Evolutionary conservation across 108 stramenopile genomes (phyloP), one percentile per base, ranked within the genome.

Genomic region (Epithemia pelagica): DNA sequence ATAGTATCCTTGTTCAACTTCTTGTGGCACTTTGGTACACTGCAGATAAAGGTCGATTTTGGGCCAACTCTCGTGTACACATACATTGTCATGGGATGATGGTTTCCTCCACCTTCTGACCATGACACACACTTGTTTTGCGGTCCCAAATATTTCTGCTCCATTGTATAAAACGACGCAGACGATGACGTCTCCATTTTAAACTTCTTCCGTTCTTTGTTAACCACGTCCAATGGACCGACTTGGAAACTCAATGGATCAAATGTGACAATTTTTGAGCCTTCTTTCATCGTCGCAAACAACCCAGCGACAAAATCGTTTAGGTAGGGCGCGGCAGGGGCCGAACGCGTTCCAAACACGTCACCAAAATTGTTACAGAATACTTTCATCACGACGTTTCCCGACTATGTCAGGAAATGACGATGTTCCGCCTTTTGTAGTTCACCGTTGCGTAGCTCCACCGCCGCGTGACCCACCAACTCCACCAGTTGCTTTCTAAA

Each of bases 361-460:
- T 75, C 82, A 67, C 74, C 71, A 58, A 74, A 76, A 64, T 83
- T 83, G 62, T 83, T 79, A 0, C 77, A 76, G 46, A 75, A 67
- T 3, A 73, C 76, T 30, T 66, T 54, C 24, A 68, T 75, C 15
- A 73, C 72, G 20, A 62, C 74, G n/a, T n/a, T n/a, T 15, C 20
- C 52, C 30, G 26, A 2, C 21, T 61, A 62, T 30, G 74, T 78
- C 55, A 84, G 29, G 58, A 76, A 84, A 0, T 73, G 58, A 21
- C 67, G 74, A 60, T 71, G 52, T 28, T 27, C 18, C 27, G 56
- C 53, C 60, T 78, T 80, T 52, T 73, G 74, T 32, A 84, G 54
- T 30, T 75, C 55, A 25, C 77, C 83, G 60, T 69, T 68, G 19
- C 72, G 67, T 24, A 84, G 57, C 2, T 29, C 31, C 5, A 76